These are phyloP conservation scores for Sisymbrium irio DNA, from an alignment of 345 rosid species.

Conservation along the genomic window DNA sequence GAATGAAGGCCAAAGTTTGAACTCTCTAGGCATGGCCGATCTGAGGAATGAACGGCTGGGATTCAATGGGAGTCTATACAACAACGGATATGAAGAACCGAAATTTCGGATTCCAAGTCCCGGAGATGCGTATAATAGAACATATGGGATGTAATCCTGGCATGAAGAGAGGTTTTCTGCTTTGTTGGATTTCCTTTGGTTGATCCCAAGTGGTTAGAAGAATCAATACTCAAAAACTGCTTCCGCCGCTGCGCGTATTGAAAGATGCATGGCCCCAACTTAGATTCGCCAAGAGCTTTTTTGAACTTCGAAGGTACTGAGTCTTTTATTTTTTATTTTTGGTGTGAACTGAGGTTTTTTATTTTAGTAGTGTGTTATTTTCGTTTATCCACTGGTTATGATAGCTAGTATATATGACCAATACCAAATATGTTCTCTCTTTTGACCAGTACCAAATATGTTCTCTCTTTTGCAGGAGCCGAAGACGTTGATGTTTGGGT, in stretches of 20 bases:
- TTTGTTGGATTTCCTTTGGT: constrained; percentile 26
- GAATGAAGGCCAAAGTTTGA: constrained; percentile 63
- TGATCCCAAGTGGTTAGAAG: constrained; percentile 19
- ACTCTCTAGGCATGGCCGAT: constrained; percentile 55
- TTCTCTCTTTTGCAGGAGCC: not conserved
- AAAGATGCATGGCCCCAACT: constrained; percentile 16
- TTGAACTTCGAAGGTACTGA: constrained; percentile 15
- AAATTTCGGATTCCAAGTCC: constrained; percentile 71
- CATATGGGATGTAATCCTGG: constrained; percentile 69
- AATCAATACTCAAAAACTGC: constrained; percentile 4
- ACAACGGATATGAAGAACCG: constrained; percentile 66
- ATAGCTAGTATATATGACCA: not conserved
- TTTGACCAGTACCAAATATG: not conserved
- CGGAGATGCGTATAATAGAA: constrained; percentile 63
- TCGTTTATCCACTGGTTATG: not conserved
- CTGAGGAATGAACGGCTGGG: constrained; percentile 74
- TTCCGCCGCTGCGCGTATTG: not conserved
- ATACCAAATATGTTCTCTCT: too few species aligned
- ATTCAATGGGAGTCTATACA: constrained; percentile 45
- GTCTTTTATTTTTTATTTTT: too few species aligned
- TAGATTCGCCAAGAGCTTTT: not conserved
- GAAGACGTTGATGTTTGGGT: constrained; percentile 9
- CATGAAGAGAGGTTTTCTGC: constrained; percentile 9
- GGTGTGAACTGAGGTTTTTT: too few species aligned
- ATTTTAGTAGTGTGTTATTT: not conserved